Conservation (phyloP, 345 rosid genomes). For the Eucalyptus pauciflora region DNA sequence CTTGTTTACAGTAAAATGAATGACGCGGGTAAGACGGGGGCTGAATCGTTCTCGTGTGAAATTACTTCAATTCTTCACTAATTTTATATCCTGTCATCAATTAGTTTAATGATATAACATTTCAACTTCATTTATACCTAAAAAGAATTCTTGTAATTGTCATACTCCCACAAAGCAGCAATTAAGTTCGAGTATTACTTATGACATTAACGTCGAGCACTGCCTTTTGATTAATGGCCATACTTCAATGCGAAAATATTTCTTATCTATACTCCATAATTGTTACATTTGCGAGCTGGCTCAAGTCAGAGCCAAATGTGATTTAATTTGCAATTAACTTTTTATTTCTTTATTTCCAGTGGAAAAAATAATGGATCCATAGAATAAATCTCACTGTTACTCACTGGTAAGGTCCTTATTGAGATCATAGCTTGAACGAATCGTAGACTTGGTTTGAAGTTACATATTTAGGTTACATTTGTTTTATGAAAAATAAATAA, state of each 20-base stretch:
- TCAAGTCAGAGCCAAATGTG: neutral
- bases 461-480: neutral
- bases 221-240: neutral
- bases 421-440: neutral
- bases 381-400: neutral
- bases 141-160: neutral
- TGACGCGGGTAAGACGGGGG: neutral
- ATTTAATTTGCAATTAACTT: neutral
- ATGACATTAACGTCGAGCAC: neutral
- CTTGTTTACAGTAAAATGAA: neutral
- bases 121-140: neutral
- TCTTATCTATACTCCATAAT: neutral
- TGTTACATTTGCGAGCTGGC: neutral
- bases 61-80: neutral
- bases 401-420: neutral
- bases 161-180: neutral
- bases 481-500: neutral
- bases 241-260: neutral
- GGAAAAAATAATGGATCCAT: neutral
- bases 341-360: neutral
- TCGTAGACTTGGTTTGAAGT: neutral
- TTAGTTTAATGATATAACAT: neutral
- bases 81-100: neutral
- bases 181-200: neutral
- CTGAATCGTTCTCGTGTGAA: neutral